Evolutionary conservation across 345 rosid genomes (phyloP).

Genomic region (Acer campestre): DNA sequence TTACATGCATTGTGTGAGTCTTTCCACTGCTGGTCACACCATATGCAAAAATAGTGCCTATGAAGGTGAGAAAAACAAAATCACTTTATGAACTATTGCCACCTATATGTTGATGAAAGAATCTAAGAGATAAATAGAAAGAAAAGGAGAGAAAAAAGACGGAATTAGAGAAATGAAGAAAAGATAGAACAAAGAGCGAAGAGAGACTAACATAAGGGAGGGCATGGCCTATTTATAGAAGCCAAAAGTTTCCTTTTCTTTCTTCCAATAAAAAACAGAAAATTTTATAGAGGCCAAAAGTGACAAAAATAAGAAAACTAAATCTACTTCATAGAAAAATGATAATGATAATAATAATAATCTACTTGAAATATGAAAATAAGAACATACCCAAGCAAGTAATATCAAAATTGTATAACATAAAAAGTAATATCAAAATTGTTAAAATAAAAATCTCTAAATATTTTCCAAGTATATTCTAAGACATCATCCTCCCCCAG

Average conservation of each 20-base stretch:
- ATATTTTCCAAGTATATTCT: no score
- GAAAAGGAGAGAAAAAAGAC: neutral
- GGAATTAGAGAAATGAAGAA: neutral
- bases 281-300: no score
- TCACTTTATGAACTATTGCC: slow-evolving; percentile 1
- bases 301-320: no score
- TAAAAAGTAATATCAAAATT: neutral
- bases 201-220: no score
- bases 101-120: neutral
- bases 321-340: neutral
- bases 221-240: no score
- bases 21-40: slow-evolving; percentile 99
- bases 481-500: no score
- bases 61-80: slow-evolving; percentile 29
- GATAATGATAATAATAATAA: no score
- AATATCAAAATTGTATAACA: no score
- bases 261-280: no score
- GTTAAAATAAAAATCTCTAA: neutral
- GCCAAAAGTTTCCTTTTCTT: no score
- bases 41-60: slow-evolving; percentile 98
- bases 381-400: neutral
- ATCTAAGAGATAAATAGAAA: neutral
- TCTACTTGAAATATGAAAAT: neutral
- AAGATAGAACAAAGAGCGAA: neutral
- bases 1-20: slow-evolving; percentile 99